phyloP scores from a whole-genome alignment of 768 basidiomycete genomes.

The Hypholoma sublateritium region DNA sequence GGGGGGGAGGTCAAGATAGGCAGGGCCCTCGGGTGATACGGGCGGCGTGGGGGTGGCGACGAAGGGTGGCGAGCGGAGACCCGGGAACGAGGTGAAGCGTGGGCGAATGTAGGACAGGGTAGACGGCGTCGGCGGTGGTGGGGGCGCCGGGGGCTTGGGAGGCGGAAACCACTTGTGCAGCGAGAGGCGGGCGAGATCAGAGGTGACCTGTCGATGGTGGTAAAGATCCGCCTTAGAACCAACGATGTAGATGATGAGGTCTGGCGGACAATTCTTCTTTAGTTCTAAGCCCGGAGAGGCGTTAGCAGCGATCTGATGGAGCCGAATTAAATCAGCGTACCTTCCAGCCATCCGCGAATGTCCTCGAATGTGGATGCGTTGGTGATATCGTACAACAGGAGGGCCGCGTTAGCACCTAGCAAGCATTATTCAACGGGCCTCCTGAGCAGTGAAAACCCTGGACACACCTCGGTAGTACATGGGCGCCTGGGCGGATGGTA shows the following conservation, averaged over 20 bases:
- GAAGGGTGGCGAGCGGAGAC: slow-evolving; percentile 59
- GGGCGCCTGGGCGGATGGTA: slow-evolving; percentile 59
- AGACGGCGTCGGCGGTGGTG: slow-evolving; percentile 59
- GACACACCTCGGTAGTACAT: slow-evolving; percentile 85
- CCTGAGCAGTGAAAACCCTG: slow-evolving; percentile 7
- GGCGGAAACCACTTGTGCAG: slow-evolving; percentile 89
- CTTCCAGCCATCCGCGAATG: slow-evolving; percentile 89
- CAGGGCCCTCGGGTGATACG: slow-evolving; percentile 55
- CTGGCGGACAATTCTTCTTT: slow-evolving; percentile 85
- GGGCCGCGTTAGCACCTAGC: slow-evolving; percentile 85
- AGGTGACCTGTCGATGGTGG: slow-evolving; percentile 70
- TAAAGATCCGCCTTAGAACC: slow-evolving; percentile 88
- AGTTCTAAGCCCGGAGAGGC: slow-evolving; percentile 54
- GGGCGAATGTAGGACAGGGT: slow-evolving; percentile 78
- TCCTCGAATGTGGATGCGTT: slow-evolving; percentile 87
- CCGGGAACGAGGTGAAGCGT: slow-evolving; percentile 72
- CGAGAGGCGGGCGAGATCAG: slow-evolving; percentile 80
- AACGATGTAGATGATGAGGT: slow-evolving; percentile 93
- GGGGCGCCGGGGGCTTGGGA: slow-evolving; percentile 65
- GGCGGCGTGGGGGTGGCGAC: slow-evolving; percentile 41
- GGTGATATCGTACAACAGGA: slow-evolving; percentile 95
- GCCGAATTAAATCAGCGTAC: slow-evolving; percentile 34
- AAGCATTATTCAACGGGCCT: slow-evolving; percentile 17
- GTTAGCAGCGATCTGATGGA: slow-evolving; percentile 23
- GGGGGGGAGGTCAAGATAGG: slow-evolving; percentile 62